Base-by-base conservation (phyloP, 495 filamentous ascomycete species). In the Lophiotrema nucula region DNA sequence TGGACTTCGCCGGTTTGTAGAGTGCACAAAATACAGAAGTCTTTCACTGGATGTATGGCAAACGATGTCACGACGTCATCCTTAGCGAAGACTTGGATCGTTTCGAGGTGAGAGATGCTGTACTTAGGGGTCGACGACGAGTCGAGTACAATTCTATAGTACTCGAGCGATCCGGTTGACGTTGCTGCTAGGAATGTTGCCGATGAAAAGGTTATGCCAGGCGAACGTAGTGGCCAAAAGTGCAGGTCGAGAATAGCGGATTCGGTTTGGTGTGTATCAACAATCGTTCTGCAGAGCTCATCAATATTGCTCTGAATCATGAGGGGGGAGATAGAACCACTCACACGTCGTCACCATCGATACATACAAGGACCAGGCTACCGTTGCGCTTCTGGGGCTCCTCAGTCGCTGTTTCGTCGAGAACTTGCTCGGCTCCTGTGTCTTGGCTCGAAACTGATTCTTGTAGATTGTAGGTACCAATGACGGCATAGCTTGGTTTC, bases 381-480 rank as follows among this genome's bases (percentile, higher is more conserved):
- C 62, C 66, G 45, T 46, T 62, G 39, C 48, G 38, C n/a, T 52
- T 19, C 35, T 69, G 62, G 15, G 39, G 45, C 12, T 56, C 15
- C 31, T 67, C 65, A 8, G 31, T 8, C 5, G 74, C 66, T 15
- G 62, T 53, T 15, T 61, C 62, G 27, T 76, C 72, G 6, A 55
- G 67, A 1, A 13, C 63, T 55, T 24, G 33, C 10, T n/a, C 67
- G 24, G 3, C 44, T 11, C 77, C 72, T 3, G 73, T 70, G 37
- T 35, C n/a, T n/a, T 35, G 8, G 8, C n/a, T n/a, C n/a, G n/a
- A n/a, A n/a, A n/a, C n/a, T n/a, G n/a, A n/a, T n/a, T n/a, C n/a
- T n/a, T n/a, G n/a, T 23, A 97, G 77, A 43, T 85, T 74, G 70
- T 98, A 98, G 1, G 93, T 96, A 19, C 93, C 93, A 35, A 96